Percentiles rank a stretch among this genome's conserved stretches.
Evolutionary conservation across 2,329 filamentous ascomycete species (phyloP).

Genomic region (Neofusicoccum laricinum): DNA sequence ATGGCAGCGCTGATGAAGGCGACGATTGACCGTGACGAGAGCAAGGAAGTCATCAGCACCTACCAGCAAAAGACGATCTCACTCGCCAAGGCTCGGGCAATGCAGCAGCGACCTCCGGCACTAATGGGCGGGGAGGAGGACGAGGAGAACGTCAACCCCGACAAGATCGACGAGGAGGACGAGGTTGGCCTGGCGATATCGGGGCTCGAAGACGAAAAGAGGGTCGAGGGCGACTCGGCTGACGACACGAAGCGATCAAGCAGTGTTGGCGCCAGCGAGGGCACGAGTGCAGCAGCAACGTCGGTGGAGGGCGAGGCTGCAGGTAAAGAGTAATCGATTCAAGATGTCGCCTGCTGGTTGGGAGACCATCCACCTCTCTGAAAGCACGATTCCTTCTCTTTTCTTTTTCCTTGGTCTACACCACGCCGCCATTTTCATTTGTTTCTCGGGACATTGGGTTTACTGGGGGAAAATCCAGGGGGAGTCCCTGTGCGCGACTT

Average conservation of each 20-base stretch:
- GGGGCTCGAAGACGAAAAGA: conserved; percentile 28
- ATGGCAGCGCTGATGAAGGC: conserved; percentile 99
- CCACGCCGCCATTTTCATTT: neutral
- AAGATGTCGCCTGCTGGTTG: neutral
- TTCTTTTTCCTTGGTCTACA: neutral
- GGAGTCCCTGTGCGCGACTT: neutral
- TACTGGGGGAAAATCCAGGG: neutral
- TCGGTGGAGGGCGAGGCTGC: neutral
- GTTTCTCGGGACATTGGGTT: neutral
- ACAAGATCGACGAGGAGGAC: conserved; percentile 30
- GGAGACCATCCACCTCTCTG: neutral
- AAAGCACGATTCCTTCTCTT: neutral
- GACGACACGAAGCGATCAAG: conserved; percentile 1
- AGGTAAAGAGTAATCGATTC: conserved; percentile 3
- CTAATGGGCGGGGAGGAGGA: conserved; percentile 62
- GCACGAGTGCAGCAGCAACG: neutral
- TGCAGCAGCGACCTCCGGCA: conserved; percentile 86
- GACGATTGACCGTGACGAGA: conserved; percentile 87
- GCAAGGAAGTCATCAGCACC: conserved; percentile 76
- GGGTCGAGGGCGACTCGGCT: neutral
- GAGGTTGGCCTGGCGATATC: conserved; percentile 37
- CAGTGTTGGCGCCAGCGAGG: conserved; percentile 9
- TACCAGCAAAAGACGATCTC: conserved; percentile 98
- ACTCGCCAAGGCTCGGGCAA: conserved; percentile 78
- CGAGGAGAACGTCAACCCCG: conserved; percentile 24